Percentiles rank a stretch among this genome's conserved stretches.
These are phyloP conservation scores for Parmelia sp. DNA, from an alignment of 495 filamentous ascomycete genomes.

Conservation along the genomic window DNA sequence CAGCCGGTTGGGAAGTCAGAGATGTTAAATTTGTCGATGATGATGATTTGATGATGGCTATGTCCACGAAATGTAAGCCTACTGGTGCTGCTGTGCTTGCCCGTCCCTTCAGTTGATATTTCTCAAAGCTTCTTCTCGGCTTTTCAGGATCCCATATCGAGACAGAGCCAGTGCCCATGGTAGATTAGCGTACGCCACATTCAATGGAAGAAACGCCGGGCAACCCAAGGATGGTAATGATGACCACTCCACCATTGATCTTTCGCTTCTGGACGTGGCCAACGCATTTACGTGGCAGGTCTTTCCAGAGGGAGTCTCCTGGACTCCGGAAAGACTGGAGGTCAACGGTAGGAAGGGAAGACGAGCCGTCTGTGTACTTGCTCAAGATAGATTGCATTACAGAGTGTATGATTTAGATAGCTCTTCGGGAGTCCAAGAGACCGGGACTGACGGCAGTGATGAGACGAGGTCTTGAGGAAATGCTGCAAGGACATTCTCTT, in stretches of 20 bases:
- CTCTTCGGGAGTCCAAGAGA: conserved; percentile 32
- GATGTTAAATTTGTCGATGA: conserved; percentile 55
- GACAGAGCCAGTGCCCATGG: background rate
- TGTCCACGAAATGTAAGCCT: conserved; percentile 38
- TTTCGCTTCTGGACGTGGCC: conserved; percentile 7
- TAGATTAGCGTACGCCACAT: conserved; percentile 1
- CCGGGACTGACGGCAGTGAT: conserved; percentile 27
- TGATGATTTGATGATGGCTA: conserved; percentile 46
- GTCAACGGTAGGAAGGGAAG: conserved; percentile 51
- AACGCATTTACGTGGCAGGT: conserved; percentile 16
- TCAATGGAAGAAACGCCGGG: background rate
- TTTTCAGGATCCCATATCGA: conserved; percentile 24
- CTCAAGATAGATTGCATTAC: conserved; percentile 49
- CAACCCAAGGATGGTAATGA: background rate
- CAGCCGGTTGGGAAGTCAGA: conserved; percentile 40
- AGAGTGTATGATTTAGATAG: conserved; percentile 53
- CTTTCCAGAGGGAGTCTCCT: conserved; percentile 18
- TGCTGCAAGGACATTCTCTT: background rate
- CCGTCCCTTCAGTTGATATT: background rate
- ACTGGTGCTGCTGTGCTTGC: conserved; percentile 8
- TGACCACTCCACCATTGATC: conserved; percentile 7
- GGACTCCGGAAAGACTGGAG: conserved; percentile 42
- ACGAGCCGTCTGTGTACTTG: conserved; percentile 50
- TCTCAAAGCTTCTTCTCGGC: conserved; percentile 19
- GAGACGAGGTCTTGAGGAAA: conserved; percentile 24